phyloP scores from a whole-genome alignment of 2,329 filamentous ascomycete species.

The Penicillium sp. region DNA sequence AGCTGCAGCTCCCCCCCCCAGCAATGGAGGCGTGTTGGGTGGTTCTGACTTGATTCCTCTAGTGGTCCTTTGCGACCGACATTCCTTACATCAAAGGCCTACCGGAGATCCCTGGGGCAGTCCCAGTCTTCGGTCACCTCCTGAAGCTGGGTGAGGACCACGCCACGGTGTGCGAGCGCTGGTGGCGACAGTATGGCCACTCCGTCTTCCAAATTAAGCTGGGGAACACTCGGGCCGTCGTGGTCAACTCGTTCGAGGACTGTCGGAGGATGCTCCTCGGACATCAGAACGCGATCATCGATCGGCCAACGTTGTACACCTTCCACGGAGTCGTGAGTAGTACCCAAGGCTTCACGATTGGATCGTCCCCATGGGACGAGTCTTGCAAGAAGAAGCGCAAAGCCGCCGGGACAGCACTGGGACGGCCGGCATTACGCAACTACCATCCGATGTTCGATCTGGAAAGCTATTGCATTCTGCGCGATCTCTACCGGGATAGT shows the following conservation, averaged over 20 bases:
- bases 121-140: constrained; percentile 60
- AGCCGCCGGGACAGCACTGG: constrained; percentile 69
- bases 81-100: constrained; percentile 56
- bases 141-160: constrained; percentile 56
- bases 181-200: constrained; percentile 55
- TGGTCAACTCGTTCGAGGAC: constrained; percentile 70
- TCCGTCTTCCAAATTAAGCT: constrained; percentile 56
- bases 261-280: constrained; percentile 66
- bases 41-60: too few relatives aligned
- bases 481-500: constrained; percentile 63
- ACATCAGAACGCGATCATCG: constrained; percentile 70
- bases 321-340: constrained; percentile 71
- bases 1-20: too few relatives aligned
- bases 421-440: constrained; percentile 65
- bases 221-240: constrained; percentile 57
- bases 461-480: constrained; percentile 65
- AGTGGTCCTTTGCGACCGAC: constrained; percentile 44
- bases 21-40: too few relatives aligned
- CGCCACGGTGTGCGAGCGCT: constrained; percentile 51
- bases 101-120: constrained; percentile 54
- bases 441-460: constrained; percentile 76
- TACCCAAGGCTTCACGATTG: constrained; percentile 72
- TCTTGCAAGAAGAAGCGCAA: constrained; percentile 70
- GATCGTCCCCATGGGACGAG: constrained; percentile 73
- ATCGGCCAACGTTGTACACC: constrained; percentile 69